These are phyloP conservation scores for Blastomyces gilchristii DNA, from an alignment of 2,329 filamentous ascomycete genomes.

Conservation along the genomic window DNA sequence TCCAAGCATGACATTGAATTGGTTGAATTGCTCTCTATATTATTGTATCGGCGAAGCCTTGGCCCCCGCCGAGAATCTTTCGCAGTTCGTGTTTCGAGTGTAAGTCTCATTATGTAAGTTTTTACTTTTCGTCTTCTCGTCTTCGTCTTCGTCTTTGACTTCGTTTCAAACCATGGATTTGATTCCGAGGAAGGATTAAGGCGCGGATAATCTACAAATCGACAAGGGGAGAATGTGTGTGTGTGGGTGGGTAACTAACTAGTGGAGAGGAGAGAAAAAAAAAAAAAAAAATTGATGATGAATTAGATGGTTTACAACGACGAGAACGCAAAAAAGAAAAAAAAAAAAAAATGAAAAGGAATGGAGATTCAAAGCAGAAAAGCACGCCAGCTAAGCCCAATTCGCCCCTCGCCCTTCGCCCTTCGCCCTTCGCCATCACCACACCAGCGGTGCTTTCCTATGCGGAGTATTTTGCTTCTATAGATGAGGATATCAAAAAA, in stretches of 20 bases:
- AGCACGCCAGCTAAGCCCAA: not conserved
- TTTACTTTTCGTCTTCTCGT: not conserved
- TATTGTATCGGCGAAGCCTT: not conserved
- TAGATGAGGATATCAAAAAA: constrained; percentile 2
- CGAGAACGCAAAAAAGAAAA: too few species aligned
- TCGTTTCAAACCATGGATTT: not conserved
- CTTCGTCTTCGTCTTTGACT: not conserved
- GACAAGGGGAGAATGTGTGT: not conserved
- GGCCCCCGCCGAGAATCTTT: not conserved
- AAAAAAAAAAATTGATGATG: too few species aligned
- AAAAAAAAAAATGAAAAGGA: not conserved
- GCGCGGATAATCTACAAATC: not conserved
- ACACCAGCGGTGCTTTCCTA: not conserved
- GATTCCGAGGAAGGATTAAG: not conserved
- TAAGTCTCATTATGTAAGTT: not conserved
- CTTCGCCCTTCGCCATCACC: not conserved
- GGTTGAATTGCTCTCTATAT: not conserved
- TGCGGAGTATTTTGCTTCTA: constrained; percentile 1
- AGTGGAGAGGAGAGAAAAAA: not conserved
- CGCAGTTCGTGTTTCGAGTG: not conserved
- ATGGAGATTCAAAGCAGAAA: not conserved
- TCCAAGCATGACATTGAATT: not conserved
- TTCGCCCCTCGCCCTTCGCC: not conserved
- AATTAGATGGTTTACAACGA: not conserved
- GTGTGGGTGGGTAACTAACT: too few species aligned